Evolutionary conservation across 2,329 filamentous ascomycete species (phyloP), one percentile per base, ranked within the genome.

Genomic region (Sclerotinia spermophila): DNA sequence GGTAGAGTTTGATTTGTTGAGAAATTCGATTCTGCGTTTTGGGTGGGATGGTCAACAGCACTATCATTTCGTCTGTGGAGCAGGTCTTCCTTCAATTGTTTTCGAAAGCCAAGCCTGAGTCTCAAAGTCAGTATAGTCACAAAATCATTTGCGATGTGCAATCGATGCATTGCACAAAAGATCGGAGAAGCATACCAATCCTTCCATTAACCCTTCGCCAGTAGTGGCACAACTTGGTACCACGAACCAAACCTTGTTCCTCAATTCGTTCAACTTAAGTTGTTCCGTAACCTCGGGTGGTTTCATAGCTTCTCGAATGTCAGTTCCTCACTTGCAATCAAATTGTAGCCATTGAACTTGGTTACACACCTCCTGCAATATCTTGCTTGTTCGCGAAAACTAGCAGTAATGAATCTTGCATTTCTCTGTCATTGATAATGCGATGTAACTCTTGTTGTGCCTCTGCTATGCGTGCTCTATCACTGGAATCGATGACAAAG

Each of bases 381-480:
- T 99, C 96, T 84, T 98, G 96, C 88, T 99, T 99, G 86, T 99
- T 99, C 79, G 96, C 96, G 82, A 99, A 98, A 56, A 99, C 95
- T 72, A 98, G 84, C 77, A 99, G 85, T 77, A 98, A 86, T 73
- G 94, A 94, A 80, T 98, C 95, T 84, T 96, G 94, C 89, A 98
- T 95, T 86, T 99, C 96, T 75, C 95, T 90, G 81, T 98, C 96
- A 82, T 97, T 96, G 84, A 98, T 93, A 83, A 98, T 98, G 80
- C 95, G 92, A 84, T 97, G 94, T 75, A 99, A 86, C 82, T 99
- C 96, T 81, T 93, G 92, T 78, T 91, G 89, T 70, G 96, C 96
- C 84, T 98, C 96, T 71, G 96, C 93, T 82, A 99, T 93, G 81
- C 96, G 92, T 77, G 89, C 90, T 75, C 90, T 92, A 82, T 98